Percentiles rank a stretch among this genome's conserved stretches.
Conservation (phyloP, 2,329 filamentous ascomycete genomes). For the Rutstroemia sp. region DNA sequence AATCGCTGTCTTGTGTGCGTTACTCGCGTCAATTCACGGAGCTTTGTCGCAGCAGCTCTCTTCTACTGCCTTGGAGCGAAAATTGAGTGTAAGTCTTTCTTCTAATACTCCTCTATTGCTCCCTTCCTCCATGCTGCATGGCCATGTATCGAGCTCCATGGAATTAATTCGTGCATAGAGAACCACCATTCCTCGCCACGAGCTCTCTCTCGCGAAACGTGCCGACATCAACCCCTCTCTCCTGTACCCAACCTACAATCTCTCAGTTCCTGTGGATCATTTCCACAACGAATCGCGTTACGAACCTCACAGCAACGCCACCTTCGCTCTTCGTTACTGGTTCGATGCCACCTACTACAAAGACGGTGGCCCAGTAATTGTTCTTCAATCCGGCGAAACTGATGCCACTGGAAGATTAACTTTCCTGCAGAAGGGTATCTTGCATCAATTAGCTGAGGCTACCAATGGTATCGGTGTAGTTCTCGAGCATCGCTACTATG, state of each 20-base stretch:
- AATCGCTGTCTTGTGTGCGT: no score
- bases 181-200: constrained; percentile 16
- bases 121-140: no score
- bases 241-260: constrained; percentile 31
- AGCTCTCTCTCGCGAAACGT: constrained; percentile 7
- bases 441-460: constrained; percentile 61
- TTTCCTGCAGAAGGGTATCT: constrained; percentile 71
- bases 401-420: constrained; percentile 53
- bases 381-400: constrained; percentile 68
- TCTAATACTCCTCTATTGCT: no score
- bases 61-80: no score
- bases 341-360: constrained; percentile 72
- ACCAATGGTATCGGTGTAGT: constrained; percentile 71
- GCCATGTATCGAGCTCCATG: no score
- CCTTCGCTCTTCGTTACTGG: constrained; percentile 72
- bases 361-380: constrained; percentile 71
- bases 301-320: constrained; percentile 63
- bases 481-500: constrained; percentile 84
- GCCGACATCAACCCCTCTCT: constrained; percentile 18
- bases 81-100: no score
- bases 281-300: constrained; percentile 76
- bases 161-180: constrained; percentile 10
- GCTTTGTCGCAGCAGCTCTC: no score
- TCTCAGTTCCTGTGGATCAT: constrained; percentile 54
- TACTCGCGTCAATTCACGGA: no score